These are phyloP conservation scores for Pichia sp. DNA, from an alignment of 1,139 yeast species.

Conservation along the genomic window DNA sequence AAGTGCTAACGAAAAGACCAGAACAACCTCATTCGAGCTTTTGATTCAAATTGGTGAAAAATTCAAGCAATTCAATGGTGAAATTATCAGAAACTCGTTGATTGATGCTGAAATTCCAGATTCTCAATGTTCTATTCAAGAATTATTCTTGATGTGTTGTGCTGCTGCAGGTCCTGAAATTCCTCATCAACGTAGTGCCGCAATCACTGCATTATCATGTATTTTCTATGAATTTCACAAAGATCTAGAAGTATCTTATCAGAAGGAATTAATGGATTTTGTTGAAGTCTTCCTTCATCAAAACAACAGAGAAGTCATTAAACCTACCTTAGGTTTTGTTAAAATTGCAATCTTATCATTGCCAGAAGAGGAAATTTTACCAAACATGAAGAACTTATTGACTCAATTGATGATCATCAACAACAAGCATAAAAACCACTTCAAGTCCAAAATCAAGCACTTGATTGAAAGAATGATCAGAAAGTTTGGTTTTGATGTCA, in stretches of 20 bases:
- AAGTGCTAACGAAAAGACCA: slow-evolving; percentile 85
- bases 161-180: slow-evolving; percentile 95
- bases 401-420: slow-evolving; percentile 83
- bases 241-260: slow-evolving; percentile 43
- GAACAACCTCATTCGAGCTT: slow-evolving; percentile 71
- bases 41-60: slow-evolving; percentile 75
- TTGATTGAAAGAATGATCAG: slow-evolving; percentile 85
- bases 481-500: slow-evolving; percentile 75
- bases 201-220: slow-evolving; percentile 85
- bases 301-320: slow-evolving; percentile 86
- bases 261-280: slow-evolving; percentile 76
- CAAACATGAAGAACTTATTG: slow-evolving; percentile 58
- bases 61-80: slow-evolving; percentile 55
- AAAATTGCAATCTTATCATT: slow-evolving; percentile 82
- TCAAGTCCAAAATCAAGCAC: slow-evolving; percentile 87
- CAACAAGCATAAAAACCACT: slow-evolving; percentile 91
- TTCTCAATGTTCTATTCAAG: slow-evolving; percentile 63
- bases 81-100: slow-evolving; percentile 53
- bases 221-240: slow-evolving; percentile 79
- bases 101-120: slow-evolving; percentile 55
- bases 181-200: slow-evolving; percentile 94
- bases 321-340: slow-evolving; percentile 89
- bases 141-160: slow-evolving; percentile 85
- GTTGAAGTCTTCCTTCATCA: slow-evolving; percentile 87
- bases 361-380: slow-evolving; percentile 70